Evolutionary conservation across 306 rosid species (phyloP).

Genomic region (Dalbergia oliveri): DNA sequence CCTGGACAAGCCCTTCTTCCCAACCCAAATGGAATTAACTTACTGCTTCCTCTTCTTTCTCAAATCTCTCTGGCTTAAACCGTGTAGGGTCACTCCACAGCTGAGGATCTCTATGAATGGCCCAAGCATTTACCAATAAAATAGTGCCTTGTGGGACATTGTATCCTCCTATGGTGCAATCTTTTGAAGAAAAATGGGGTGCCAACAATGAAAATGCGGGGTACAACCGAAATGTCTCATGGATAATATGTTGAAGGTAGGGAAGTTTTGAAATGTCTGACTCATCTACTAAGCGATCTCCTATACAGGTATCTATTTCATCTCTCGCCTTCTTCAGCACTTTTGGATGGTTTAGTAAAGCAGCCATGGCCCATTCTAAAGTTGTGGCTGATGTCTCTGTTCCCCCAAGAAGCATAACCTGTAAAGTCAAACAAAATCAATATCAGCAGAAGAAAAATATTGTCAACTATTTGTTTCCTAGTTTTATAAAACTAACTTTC

Average conservation of each 20-base stretch:
- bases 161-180: constrained; percentile 46
- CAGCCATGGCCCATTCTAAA: constrained; percentile 50
- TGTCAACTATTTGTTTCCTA: not conserved
- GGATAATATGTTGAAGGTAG: constrained; percentile 38
- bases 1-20: constrained; percentile 53
- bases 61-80: constrained; percentile 48
- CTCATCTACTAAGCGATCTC: constrained; percentile 35
- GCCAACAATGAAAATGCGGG: constrained; percentile 42
- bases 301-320: constrained; percentile 32
- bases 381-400: constrained; percentile 46
- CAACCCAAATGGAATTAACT: constrained; percentile 46
- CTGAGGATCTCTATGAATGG: constrained; percentile 46
- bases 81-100: constrained; percentile 42
- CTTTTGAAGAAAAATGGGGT: constrained; percentile 43
- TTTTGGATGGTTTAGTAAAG: constrained; percentile 44
- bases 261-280: constrained; percentile 42
- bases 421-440: constrained; percentile 10
- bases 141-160: constrained; percentile 37
- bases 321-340: constrained; percentile 42
- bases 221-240: constrained; percentile 40
- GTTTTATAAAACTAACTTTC: not conserved
- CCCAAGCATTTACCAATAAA: constrained; percentile 49
- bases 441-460: not conserved
- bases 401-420: constrained; percentile 48
- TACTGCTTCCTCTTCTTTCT: constrained; percentile 48